These are phyloP conservation scores for Tagetes erecta DNA, from an alignment of 129 eudicot species.

Conservation along the genomic window DNA sequence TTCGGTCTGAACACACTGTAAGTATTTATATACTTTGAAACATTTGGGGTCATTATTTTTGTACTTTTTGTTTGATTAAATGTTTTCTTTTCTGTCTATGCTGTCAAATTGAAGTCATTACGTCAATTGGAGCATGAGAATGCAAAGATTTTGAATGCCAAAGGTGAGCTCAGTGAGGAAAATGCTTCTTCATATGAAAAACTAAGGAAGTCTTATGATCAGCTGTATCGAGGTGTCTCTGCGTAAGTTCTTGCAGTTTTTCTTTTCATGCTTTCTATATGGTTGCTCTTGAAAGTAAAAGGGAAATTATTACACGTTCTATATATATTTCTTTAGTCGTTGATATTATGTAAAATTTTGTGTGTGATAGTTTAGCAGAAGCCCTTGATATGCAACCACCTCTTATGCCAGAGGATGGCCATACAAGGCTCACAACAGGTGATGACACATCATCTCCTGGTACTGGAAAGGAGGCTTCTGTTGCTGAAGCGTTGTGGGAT, in stretches of 20 bases:
- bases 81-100: conserved; percentile 14
- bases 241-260: conserved; percentile 57
- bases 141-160: conserved; percentile 83
- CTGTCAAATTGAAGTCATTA: conserved; percentile 61
- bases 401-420: conserved; percentile 96
- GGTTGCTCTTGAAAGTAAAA: background rate
- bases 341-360: background rate
- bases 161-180: conserved; percentile 96
- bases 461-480: conserved; percentile 72
- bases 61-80: background rate
- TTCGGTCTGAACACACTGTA: conserved; percentile 88
- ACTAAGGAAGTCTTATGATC: conserved; percentile 89
- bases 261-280: conserved; percentile 1
- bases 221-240: conserved; percentile 84
- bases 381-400: conserved; percentile 98
- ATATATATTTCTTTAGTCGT: background rate
- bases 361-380: conserved; percentile 75
- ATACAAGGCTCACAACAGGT: conserved; percentile 83
- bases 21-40: conserved; percentile 27
- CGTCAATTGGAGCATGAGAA: conserved; percentile 96
- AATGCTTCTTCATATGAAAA: conserved; percentile 88
- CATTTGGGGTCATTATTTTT: conserved; percentile 14
- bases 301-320: background rate
- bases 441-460: conserved; percentile 71
- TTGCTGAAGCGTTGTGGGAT: conserved; percentile 88